phyloP scores from a whole-genome alignment of 805 yeast genomes.

The Myxozyma geophila region DNA sequence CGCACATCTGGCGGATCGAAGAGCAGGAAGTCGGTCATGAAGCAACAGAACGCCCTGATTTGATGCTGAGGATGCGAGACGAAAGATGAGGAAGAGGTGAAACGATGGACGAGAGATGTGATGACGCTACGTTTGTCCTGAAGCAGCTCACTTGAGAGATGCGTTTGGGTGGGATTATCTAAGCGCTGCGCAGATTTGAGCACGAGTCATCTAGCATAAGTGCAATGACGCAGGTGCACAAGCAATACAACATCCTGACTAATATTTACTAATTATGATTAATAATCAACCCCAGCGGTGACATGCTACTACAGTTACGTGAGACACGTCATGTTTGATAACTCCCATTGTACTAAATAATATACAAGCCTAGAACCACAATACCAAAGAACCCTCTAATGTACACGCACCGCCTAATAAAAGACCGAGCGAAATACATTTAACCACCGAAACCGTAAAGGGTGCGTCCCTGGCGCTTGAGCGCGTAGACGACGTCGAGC shows the following conservation, averaged over 20 bases:
- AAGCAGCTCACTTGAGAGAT: background rate
- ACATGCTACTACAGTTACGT: background rate
- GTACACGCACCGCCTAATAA: constrained; percentile 8
- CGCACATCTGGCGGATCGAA: constrained; percentile 29
- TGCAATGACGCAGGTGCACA: background rate
- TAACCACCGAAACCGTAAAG: constrained; percentile 99
- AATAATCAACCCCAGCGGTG: too few relatives aligned
- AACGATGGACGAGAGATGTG: constrained; percentile 2
- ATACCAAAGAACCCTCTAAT: constrained; percentile 3
- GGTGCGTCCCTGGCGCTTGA: constrained; percentile 99
- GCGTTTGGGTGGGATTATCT: background rate
- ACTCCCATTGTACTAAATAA: constrained; percentile 17
- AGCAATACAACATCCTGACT: background rate
- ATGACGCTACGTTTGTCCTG: background rate
- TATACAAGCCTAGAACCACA: constrained; percentile 20
- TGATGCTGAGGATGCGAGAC: background rate
- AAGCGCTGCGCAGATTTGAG: background rate
- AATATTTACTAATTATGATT: too few relatives aligned
- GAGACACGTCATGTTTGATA: background rate
- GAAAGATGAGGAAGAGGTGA: background rate
- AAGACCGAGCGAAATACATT: constrained; percentile 38
- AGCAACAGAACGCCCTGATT: background rate
- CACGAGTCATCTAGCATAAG: background rate
- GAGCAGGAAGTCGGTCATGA: constrained; percentile 34
- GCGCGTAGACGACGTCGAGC: constrained; percentile 97